Evolutionary conservation across 139 green algal genomes (phyloP), one percentile per base, ranked within the genome.

Genomic region (Haematococcus sp.): DNA sequence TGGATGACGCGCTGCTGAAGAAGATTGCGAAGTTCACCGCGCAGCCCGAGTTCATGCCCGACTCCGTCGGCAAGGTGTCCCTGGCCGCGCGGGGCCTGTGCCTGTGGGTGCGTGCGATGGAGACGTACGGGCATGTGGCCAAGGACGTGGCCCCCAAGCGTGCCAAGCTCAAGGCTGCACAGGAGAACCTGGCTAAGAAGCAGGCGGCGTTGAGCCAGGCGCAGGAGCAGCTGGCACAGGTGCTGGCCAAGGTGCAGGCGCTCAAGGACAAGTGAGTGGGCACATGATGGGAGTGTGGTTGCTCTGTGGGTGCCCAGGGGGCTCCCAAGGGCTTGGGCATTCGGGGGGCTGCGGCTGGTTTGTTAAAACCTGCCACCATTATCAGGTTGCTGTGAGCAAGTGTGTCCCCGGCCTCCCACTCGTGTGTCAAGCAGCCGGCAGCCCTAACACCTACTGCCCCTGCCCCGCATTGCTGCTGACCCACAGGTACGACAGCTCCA

Each of bases 101-200:
- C 82, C 71, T 93, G 80, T 96, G 91, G 91, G 91, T 96, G 63
- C 68, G 83, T 58, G 90, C 90, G 22, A 96, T 96, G 91, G 87
- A 94, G 68, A 83, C 86, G 43, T 96, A 96, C 71, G 91, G 90
- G 4, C 71, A 85, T 52, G 87, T 96, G 54, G 77, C 87, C 17
- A 94, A 93, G 84, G 89, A 94, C 34, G 88, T 96, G 25, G 90
- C 81, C 27, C 91, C 91, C n/a, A 96, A 96, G 86, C 67, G 87
- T 11, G 84, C 81, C 13, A 93, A 93, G 84, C 86, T 97, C n/a
- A 93, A 95, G 83, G 66, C 79, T 0, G 92, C 91, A n/a, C 84
- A 85, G 80, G 80, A 86, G 20, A 84, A 74, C 34, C 74, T 91
- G 51, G 77, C 79, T 30, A 89, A 91, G 84, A 91, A 91, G 76